Evolutionary conservation across 805 yeast genomes (phyloP).

Genomic region (Myxozyma vanderwaltii): DNA sequence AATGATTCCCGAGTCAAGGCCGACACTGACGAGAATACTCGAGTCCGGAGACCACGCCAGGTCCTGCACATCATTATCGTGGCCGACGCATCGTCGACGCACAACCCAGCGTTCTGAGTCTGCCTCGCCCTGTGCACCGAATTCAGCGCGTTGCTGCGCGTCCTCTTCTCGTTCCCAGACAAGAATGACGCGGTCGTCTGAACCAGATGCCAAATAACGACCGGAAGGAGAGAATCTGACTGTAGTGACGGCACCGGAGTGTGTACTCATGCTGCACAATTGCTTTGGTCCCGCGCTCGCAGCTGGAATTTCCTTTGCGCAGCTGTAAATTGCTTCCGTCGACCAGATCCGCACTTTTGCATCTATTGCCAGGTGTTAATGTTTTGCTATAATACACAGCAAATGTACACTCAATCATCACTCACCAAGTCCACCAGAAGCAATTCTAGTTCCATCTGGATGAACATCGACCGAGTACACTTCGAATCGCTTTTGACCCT

Average conservation of each 20-base stretch:
- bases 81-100: conserved; percentile 88
- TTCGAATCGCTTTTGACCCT: conserved; percentile 78
- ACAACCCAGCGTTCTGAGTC: conserved; percentile 95
- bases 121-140: conserved; percentile 62
- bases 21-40: conserved; percentile 86
- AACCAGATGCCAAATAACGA: conserved; percentile 86
- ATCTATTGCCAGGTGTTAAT: conserved; percentile 45
- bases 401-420: neutral
- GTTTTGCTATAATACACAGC: neutral
- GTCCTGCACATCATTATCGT: conserved; percentile 96
- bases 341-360: conserved; percentile 94
- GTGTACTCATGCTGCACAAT: conserved; percentile 87
- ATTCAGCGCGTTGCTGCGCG: conserved; percentile 51
- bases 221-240: conserved; percentile 93
- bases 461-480: conserved; percentile 81
- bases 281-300: conserved; percentile 47
- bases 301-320: conserved; percentile 41
- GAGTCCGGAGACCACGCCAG: conserved; percentile 98
- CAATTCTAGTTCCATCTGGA: conserved; percentile 79
- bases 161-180: conserved; percentile 92
- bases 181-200: conserved; percentile 87
- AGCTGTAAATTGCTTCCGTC: conserved; percentile 77
- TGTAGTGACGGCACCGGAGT: conserved; percentile 89
- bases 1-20: conserved; percentile 87
- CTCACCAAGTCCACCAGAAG: conserved; percentile 77